Evolutionary conservation across 1,139 yeast genomes (phyloP).

Genomic region (Lodderomyces jiufengensis): DNA sequence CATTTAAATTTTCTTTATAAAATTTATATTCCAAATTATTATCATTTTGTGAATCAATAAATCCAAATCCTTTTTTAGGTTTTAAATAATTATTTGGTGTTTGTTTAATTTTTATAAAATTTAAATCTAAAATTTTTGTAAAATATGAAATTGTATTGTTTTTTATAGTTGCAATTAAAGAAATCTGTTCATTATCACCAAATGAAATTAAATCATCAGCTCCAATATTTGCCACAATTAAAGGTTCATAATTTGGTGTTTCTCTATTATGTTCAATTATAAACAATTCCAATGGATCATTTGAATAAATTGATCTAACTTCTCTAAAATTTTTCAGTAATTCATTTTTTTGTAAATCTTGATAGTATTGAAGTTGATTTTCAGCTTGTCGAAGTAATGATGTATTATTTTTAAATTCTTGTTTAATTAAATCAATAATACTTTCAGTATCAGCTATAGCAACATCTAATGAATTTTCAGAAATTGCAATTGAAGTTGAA

Average conservation of each 20-base stretch:
- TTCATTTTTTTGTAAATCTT: conserved; percentile 3
- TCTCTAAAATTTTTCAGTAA: conserved; percentile 7
- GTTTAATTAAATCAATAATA: conserved; percentile 18
- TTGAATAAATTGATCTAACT: conserved; percentile 10
- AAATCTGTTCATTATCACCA: conserved; percentile 18
- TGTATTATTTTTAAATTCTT: conserved; percentile 13
- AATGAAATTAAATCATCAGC: conserved; percentile 10
- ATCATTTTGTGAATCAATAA: conserved; percentile 21
- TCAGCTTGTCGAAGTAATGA: conserved; percentile 13
- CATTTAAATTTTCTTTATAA: conserved; percentile 15
- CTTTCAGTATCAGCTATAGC: conserved; percentile 26
- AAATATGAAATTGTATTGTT: conserved; percentile 20
- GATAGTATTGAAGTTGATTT: conserved; percentile 1
- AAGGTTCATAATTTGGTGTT: conserved; percentile 1
- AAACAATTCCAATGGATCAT: conserved; percentile 14
- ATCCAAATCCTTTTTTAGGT: conserved; percentile 40
- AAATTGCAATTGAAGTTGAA: conserved; percentile 21
- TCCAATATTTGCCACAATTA: conserved; percentile 4
- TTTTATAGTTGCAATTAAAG: conserved; percentile 17
- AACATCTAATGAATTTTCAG: conserved; percentile 19
- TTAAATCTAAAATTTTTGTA: conserved; percentile 10
- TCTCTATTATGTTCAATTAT: conserved; percentile 13
- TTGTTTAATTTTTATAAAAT: neutral
- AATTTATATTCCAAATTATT: conserved; percentile 8
- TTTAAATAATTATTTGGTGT: conserved; percentile 19